A percentile compares a stretch with the other conserved stretches of the same genome.
Evolutionary conservation across 1,284 basidiomycete species (phyloP).

Genomic region (Boletus sp.): DNA sequence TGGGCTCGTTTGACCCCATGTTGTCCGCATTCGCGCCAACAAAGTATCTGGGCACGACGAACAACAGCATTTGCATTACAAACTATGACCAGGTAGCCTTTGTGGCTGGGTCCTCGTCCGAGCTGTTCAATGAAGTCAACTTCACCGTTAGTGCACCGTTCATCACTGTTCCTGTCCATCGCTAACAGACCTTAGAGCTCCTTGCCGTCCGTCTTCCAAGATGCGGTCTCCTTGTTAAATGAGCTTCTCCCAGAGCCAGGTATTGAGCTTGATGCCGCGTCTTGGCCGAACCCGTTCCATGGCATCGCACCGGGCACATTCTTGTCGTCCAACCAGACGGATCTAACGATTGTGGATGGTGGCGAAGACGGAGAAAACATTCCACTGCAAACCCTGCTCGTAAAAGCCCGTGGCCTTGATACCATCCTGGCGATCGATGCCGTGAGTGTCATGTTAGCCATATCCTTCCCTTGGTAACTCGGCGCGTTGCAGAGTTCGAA

Average conservation of each 20-base stretch:
- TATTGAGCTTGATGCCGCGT: slow-evolving; percentile 35
- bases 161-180: slow-evolving; percentile 9
- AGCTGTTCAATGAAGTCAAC: slow-evolving; percentile 44
- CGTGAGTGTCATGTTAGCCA: slow-evolving; percentile 31
- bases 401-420: slow-evolving; percentile 54
- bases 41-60: slow-evolving; percentile 47
- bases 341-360: slow-evolving; percentile 46
- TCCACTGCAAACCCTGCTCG: slow-evolving; percentile 58
- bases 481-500: slow-evolving; percentile 32
- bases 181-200: slow-evolving; percentile 1
- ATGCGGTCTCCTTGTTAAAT: slow-evolving; percentile 32
- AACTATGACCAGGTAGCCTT: slow-evolving; percentile 52
- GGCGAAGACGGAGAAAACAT: slow-evolving; percentile 49
- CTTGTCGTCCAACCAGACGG: slow-evolving; percentile 39
- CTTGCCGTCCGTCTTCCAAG: slow-evolving; percentile 29
- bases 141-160: slow-evolving; percentile 34
- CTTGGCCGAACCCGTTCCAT: slow-evolving; percentile 49
- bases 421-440: slow-evolving; percentile 58
- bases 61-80: slow-evolving; percentile 46
- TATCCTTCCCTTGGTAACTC: not conserved
- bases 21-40: slow-evolving; percentile 34
- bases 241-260: slow-evolving; percentile 29
- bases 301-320: slow-evolving; percentile 44
- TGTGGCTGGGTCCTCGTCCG: slow-evolving; percentile 47
- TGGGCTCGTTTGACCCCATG: slow-evolving; percentile 49